Evolutionary conservation across 345 rosid genomes (phyloP), one percentile per base, ranked within the genome.

Genomic region (Eutrema heterophyllum): DNA sequence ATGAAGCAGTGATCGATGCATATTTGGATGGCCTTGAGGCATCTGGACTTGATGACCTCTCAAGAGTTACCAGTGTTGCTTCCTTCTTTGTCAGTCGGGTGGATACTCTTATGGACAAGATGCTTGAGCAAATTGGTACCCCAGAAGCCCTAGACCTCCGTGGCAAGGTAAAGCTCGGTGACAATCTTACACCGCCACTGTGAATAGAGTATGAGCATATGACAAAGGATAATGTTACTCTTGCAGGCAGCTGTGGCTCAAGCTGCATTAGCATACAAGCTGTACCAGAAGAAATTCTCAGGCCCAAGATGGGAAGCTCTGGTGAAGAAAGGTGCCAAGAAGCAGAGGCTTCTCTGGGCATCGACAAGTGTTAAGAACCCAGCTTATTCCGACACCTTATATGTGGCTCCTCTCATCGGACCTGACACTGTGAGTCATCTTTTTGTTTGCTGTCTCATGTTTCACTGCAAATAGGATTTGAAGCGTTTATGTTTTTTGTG

Each of bases 21-120:
- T 95, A 95, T 71, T 79, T 95, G 87, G 97, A 95, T 84, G 99
- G 99, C 69, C 99, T 95, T 8, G 99, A 95, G 83, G 93, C 96
- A 11, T 95, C 97, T 75, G 97, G 97, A 62, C 83, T 92, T 43
- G 77, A 75, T 79, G 97, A 95, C 77, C 97, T 95, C 81, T 95
- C 97, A 10, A 89, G 83, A 81, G 96, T 95, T 67, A 95, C 97
- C 11, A 92, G 99, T 76, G 99, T 92, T 75, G 99, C 99, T 41
- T 92, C 99, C 70, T 95, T 95, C 85, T 95, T 92, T 64, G 97
- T 95, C 74, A 95, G 99, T 83, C 86, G 99, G 54, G 97, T 95
- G 40, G 99, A 95, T 81, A 89, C 97, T 74, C 89, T 92, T 50
- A 78, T 92, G 76, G 99, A 95, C 88, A 92, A 95, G 81, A 81